Evolutionary conservation across 2,329 filamentous ascomycete species (phyloP).

Genomic region (Alternaria solani): DNA sequence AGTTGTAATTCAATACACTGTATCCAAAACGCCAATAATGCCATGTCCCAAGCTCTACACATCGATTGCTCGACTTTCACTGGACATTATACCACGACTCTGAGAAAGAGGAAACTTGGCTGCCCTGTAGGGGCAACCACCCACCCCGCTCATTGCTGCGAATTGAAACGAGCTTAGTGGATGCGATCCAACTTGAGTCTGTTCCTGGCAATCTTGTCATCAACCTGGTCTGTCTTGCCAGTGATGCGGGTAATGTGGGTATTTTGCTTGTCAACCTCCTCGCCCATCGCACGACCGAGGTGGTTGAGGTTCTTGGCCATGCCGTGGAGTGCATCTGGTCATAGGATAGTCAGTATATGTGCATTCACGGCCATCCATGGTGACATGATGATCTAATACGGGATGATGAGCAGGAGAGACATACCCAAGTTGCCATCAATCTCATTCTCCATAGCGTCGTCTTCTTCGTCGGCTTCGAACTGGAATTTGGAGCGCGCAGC

Average conservation of each 20-base stretch:
- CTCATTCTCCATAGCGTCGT: conserved; percentile 72
- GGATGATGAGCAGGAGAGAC: conserved; percentile 15
- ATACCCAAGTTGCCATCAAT: conserved; percentile 56
- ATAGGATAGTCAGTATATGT: background rate
- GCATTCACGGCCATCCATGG: background rate
- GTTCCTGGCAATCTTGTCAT: conserved; percentile 80
- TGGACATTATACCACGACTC: background rate
- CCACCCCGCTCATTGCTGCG: background rate
- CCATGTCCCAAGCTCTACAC: background rate
- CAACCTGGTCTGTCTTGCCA: conserved; percentile 82
- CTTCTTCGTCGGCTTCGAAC: conserved; percentile 45
- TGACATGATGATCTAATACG: background rate
- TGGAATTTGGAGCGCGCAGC: conserved; percentile 48
- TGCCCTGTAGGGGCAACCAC: background rate
- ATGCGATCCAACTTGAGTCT: conserved; percentile 74
- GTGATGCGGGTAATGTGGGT: conserved; percentile 78
- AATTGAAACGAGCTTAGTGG: conserved; percentile 44
- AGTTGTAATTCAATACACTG: background rate
- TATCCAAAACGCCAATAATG: background rate
- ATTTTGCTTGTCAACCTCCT: conserved; percentile 81
- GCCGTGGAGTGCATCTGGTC: conserved; percentile 62
- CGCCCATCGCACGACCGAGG: conserved; percentile 75
- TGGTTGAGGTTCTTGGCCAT: conserved; percentile 75
- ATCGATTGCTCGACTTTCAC: background rate
- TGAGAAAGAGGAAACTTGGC: too few relatives aligned